Evolutionary conservation across 108 stramenopile species (phyloP).

Genomic region (Chaetoceros tenuissimus): DNA sequence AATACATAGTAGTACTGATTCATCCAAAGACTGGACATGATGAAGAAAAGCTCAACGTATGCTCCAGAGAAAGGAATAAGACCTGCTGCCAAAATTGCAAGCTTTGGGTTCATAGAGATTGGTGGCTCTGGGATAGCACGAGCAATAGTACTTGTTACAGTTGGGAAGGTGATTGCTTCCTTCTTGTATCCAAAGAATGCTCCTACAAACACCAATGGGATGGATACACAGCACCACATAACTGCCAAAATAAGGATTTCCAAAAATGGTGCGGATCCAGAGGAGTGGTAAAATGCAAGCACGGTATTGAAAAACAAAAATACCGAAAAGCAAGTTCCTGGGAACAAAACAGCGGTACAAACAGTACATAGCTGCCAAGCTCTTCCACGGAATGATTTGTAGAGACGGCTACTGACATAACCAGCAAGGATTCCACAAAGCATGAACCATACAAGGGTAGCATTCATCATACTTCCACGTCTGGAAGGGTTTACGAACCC

Average conservation of each 20-base stretch:
- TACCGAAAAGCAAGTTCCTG: constrained; percentile 71
- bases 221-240: constrained; percentile 97
- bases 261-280: constrained; percentile 89
- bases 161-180: constrained; percentile 74
- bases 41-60: constrained; percentile 99
- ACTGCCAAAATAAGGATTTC: constrained; percentile 89
- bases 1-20: constrained; percentile 99
- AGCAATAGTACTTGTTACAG: constrained; percentile 85
- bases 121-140: constrained; percentile 82
- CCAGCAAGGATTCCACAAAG: constrained; percentile 83
- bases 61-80: constrained; percentile 96
- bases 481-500: constrained; percentile 93
- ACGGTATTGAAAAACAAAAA: constrained; percentile 90
- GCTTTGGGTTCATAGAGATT: constrained; percentile 65
- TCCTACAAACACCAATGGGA: constrained; percentile 96
- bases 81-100: constrained; percentile 79
- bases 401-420: constrained; percentile 80
- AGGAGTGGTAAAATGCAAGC: constrained; percentile 81
- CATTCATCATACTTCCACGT: constrained; percentile 90
- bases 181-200: constrained; percentile 98
- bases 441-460: constrained; percentile 85
- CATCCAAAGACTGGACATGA: constrained; percentile 98
- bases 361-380: constrained; percentile 94
- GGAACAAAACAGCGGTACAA: constrained; percentile 82
- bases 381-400: constrained; percentile 93